Base-by-base conservation (phyloP, 2,329 filamentous ascomycete genomes). In the Fusarium sp. region DNA sequence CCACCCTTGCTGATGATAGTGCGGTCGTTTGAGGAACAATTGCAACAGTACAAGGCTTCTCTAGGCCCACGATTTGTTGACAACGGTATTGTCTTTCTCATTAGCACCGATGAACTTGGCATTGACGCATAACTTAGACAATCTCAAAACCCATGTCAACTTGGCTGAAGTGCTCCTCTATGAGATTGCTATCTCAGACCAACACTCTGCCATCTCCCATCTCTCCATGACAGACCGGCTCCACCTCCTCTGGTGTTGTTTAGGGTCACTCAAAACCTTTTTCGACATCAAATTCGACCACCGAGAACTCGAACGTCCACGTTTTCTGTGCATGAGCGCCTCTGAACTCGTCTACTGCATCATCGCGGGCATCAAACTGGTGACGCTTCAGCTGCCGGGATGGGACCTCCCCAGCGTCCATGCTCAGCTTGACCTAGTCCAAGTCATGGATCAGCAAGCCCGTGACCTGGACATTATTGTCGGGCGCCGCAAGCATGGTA, bases 281-380 rank as follows among this genome's bases (percentile, higher is more conserved):
- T 75, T 83, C 56, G 63, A 69, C 27, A 58, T 73, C 7, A 76
- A 75, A n/a, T 74, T 76, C 44, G 61, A 67, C 6, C 51, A 55
- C 14, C 65, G 68, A 36, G 70, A 75, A 54, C 50, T 73, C 2
- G 72, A 76, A 14, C 67, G 70, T 27, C 80, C 79, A 17, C 74
- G 72, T 13, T 80, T 78, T 52, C 70, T 79, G 13, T 77, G 76
- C 63, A 73, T 82, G 49, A 75, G 75, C 13, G 76, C 78, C 9
- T 82, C 79, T 19, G 81, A 83, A 65, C 76, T 80, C 41, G 74
- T 80, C 45, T 83, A 78, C 61, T 73, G 76, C 27, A 75, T 82
- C 61, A 74, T 84, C 59, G 78, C 75, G 1, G 75, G 73, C 35
- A 74, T 83, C 15, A 80, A 79, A 67, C 74, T 84, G n/a, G 73